Conservation (phyloP, 2,329 filamentous ascomycete genomes). For the Penicillium sp. region DNA sequence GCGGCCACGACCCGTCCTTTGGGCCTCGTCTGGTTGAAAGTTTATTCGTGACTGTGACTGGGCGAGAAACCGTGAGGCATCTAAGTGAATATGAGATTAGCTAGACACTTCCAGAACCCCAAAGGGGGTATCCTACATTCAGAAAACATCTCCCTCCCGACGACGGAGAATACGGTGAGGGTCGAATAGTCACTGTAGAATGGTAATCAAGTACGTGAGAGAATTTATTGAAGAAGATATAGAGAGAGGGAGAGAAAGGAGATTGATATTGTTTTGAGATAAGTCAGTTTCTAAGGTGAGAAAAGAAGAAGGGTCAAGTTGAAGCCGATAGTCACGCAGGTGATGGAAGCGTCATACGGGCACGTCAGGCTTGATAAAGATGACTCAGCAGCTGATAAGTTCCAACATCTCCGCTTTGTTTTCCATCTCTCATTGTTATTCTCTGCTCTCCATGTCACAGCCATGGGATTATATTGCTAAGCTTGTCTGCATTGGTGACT, state of each 20-base stretch:
- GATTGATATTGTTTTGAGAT: background rate
- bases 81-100: slow-evolving; percentile 51
- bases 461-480: slow-evolving; percentile 99
- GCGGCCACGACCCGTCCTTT: slow-evolving; percentile 51
- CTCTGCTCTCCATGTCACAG: slow-evolving; percentile 43
- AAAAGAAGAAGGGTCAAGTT: background rate
- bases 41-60: slow-evolving; percentile 93
- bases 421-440: slow-evolving; percentile 3
- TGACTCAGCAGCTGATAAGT: slow-evolving; percentile 35
- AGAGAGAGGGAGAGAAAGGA: background rate
- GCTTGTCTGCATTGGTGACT: slow-evolving; percentile 96
- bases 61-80: slow-evolving; percentile 93
- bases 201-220: slow-evolving; percentile 1
- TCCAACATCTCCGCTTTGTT: slow-evolving; percentile 8
- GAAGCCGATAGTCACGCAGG: slow-evolving; percentile 17
- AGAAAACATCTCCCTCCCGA: slow-evolving; percentile 67
- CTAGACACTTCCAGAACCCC: background rate
- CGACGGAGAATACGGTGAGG: slow-evolving; percentile 7
- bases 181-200: background rate
- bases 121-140: slow-evolving; percentile 70
- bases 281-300: slow-evolving; percentile 4
- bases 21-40: slow-evolving; percentile 61
- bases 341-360: slow-evolving; percentile 38
- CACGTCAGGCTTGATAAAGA: slow-evolving; percentile 34
- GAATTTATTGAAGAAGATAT: background rate